These are phyloP conservation scores for Sporothrix mexicana DNA, from an alignment of 2,329 filamentous ascomycete species.

Conservation along the genomic window DNA sequence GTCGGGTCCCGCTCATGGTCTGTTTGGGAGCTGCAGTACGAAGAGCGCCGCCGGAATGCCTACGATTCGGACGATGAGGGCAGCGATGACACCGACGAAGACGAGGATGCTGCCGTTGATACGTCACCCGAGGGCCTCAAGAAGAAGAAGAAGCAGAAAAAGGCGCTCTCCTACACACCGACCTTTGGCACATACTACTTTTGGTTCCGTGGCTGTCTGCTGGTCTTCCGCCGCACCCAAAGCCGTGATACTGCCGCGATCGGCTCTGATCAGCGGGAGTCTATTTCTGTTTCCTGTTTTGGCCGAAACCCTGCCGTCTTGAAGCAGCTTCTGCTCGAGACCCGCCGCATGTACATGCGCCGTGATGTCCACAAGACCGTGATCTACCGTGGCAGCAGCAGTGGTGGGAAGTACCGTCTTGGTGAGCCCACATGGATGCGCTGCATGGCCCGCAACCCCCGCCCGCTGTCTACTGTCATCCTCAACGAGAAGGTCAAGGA, in stretches of 20 bases:
- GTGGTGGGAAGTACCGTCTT: slow-evolving; percentile 42
- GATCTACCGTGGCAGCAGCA: slow-evolving; percentile 65
- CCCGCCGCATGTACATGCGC: slow-evolving; percentile 59
- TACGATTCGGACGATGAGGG: slow-evolving; percentile 52
- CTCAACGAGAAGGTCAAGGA: slow-evolving; percentile 66
- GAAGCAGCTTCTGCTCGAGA: slow-evolving; percentile 67
- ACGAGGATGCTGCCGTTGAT: slow-evolving; percentile 38
- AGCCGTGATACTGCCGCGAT: slow-evolving; percentile 50
- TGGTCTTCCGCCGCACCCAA: slow-evolving; percentile 62
- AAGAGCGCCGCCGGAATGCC: slow-evolving; percentile 46
- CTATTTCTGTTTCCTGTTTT: slow-evolving; percentile 66
- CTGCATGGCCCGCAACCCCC: slow-evolving; percentile 64
- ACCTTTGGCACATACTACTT: slow-evolving; percentile 71
- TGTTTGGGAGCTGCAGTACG: slow-evolving; percentile 53
- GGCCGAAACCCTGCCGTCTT: slow-evolving; percentile 65
- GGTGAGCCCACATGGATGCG: slow-evolving; percentile 63
- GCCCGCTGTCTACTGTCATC: slow-evolving; percentile 70
- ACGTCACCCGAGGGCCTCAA: slow-evolving; percentile 23
- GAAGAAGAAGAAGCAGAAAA: slow-evolving; percentile 48
- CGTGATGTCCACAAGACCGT: slow-evolving; percentile 67
- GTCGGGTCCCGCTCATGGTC: slow-evolving; percentile 60
- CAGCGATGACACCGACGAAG: slow-evolving; percentile 39
- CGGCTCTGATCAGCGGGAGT: slow-evolving; percentile 55
- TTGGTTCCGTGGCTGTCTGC: slow-evolving; percentile 64
- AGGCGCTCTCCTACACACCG: slow-evolving; percentile 67